These are phyloP conservation scores for Trametes hirsuta DNA, from an alignment of 1,284 basidiomycete species.

Conservation along the genomic window DNA sequence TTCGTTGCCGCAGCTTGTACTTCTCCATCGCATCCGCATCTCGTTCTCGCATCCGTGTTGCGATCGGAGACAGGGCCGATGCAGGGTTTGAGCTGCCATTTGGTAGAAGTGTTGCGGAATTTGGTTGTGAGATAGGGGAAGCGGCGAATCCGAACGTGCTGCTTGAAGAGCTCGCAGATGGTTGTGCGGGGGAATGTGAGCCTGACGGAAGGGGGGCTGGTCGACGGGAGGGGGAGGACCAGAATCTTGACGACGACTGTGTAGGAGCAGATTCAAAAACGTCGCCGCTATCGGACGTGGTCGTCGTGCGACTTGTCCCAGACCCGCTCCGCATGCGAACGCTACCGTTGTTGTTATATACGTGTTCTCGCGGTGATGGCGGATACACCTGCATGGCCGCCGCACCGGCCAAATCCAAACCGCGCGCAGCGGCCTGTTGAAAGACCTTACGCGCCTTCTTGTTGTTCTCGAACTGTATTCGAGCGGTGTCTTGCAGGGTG, in stretches of 20 bases:
- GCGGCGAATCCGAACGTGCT: conserved; percentile 49
- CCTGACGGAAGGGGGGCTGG: conserved; percentile 36
- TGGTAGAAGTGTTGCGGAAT: conserved; percentile 38
- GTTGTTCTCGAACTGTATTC: conserved; percentile 74
- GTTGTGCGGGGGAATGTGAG: conserved; percentile 56
- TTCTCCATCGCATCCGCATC: conserved; percentile 86
- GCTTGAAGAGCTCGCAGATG: conserved; percentile 48
- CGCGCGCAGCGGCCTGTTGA: conserved; percentile 67
- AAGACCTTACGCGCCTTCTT: conserved; percentile 72
- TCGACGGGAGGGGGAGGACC: conserved; percentile 37
- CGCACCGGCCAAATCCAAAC: conserved; percentile 56
- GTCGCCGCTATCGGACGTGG: conserved; percentile 72
- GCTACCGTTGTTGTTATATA: conserved; percentile 28
- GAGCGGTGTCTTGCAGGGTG: conserved; percentile 76
- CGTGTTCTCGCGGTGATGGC: conserved; percentile 29
- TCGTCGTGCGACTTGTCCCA: conserved; percentile 76
- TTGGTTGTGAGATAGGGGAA: conserved; percentile 46
- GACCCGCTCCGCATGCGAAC: conserved; percentile 77
- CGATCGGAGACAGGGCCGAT: conserved; percentile 69
- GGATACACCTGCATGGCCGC: conserved; percentile 34
- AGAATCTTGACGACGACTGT: conserved; percentile 42
- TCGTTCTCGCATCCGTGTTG: conserved; percentile 74
- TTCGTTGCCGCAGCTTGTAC: conserved; percentile 76
- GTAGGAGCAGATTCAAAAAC: conserved; percentile 43
- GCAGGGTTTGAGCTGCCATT: conserved; percentile 39